Percentiles rank a stretch among this genome's conserved stretches.
Conservation (phyloP, 2,329 filamentous ascomycete species). For the Iodosphaeria phyllophila region DNA sequence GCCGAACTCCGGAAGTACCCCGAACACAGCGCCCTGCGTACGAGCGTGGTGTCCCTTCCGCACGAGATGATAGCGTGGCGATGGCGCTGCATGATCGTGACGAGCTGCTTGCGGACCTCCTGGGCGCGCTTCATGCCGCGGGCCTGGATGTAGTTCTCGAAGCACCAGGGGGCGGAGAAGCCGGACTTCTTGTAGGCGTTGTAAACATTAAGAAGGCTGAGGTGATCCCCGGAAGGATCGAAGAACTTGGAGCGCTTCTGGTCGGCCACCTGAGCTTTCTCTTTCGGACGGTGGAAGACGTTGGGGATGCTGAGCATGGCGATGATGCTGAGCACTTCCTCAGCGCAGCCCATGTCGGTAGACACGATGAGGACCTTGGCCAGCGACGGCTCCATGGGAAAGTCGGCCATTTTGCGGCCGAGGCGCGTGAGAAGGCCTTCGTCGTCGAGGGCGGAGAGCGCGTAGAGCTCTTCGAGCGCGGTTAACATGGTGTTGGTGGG, state of each 20-base stretch:
- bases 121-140: constrained; percentile 74
- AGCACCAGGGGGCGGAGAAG: constrained; percentile 80
- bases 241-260: constrained; percentile 97
- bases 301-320: constrained; percentile 78
- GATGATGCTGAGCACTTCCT: constrained; percentile 87
- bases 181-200: constrained; percentile 85
- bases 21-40: constrained; percentile 73
- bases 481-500: constrained; percentile 97
- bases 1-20: constrained; percentile 95
- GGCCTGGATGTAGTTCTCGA: constrained; percentile 94
- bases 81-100: constrained; percentile 88
- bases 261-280: constrained; percentile 91
- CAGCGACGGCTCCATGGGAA: constrained; percentile 88
- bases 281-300: constrained; percentile 89
- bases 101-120: constrained; percentile 80
- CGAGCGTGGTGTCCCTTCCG: constrained; percentile 69
- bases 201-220: constrained; percentile 91
- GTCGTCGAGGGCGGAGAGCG: constrained; percentile 78
- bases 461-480: constrained; percentile 87
- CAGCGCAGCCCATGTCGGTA: constrained; percentile 74
- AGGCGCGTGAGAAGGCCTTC: constrained; percentile 84
- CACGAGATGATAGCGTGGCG: constrained; percentile 68
- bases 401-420: constrained; percentile 94
- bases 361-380: constrained; percentile 81
- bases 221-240: constrained; percentile 82